Evolutionary conservation across 2,329 filamentous ascomycete species (phyloP).

Genomic region (Sclerotinia subarctica): DNA sequence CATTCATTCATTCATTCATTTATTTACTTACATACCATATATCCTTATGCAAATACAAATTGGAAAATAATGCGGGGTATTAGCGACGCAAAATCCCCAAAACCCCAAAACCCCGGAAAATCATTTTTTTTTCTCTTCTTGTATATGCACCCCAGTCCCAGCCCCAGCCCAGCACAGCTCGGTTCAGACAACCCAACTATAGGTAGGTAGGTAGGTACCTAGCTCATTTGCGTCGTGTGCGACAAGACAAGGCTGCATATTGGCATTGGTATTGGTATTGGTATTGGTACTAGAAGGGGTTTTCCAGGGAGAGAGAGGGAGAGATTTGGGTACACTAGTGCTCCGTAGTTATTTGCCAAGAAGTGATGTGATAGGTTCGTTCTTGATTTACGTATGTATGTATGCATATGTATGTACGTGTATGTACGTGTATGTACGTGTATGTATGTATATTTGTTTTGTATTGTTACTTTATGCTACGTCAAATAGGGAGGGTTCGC

Average conservation of each 20-base stretch:
- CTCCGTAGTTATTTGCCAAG: not conserved
- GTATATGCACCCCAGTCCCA: not conserved
- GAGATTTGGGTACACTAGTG: not conserved
- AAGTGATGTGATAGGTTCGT: not conserved
- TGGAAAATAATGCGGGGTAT: not conserved
- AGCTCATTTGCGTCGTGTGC: not conserved
- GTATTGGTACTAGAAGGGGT: not conserved
- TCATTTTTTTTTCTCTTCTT: not conserved
- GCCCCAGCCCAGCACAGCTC: not conserved
- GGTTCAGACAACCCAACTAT: too few relatives aligned
- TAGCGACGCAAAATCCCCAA: not conserved
- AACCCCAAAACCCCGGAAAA: not conserved
- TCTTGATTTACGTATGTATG: not conserved
- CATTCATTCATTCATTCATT: not conserved
- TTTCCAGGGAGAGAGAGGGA: not conserved
- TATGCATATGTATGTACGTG: not conserved
- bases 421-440: not conserved
- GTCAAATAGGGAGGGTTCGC: not conserved
- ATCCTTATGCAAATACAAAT: not conserved
- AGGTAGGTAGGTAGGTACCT: too few relatives aligned
- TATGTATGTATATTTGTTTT: not conserved
- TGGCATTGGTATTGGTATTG: too few relatives aligned
- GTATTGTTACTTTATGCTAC: not conserved
- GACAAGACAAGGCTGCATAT: not conserved
- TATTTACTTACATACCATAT: not conserved